Base-by-base conservation (phyloP, 2,329 filamentous ascomycete genomes). In the Talaromyces sp. region DNA sequence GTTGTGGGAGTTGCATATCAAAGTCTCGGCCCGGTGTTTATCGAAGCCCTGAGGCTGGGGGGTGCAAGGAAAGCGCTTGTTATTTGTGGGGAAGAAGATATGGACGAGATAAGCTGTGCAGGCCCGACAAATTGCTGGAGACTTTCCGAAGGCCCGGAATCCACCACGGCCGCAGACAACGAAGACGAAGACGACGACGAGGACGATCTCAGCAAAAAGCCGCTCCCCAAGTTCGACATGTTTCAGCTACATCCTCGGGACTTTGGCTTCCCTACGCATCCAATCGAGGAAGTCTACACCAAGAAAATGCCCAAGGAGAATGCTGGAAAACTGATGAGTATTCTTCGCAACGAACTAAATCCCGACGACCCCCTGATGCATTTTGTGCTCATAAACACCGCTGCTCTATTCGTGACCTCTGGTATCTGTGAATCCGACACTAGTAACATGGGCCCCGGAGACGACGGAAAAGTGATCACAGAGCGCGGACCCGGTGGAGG, bases 101-200 rank as follows among this genome's bases (percentile, higher is more conserved):
- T 99, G 31, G 94, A 99, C 72, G 94, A 99, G 78, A 85, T 99
- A 63, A 94, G 90, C 68, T 97, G 93, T 67, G 94, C 93, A 1
- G 93, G 94, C 0, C 82, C 82, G 38, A 96, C 92, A 2, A 87
- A 90, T 69, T 96, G 92, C 82, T 99, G 94, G 94, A 86, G 86
- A 76, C 77, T 97, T 27, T 79, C 79, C 5, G 81, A 83, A 63
- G 75, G 79, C 56, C 70, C 77, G 1, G 81, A 81, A 69, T 73
- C 80, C 4, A 46, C 41, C 14, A 21, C 41, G 19, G 3, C n/a
- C 10, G 38, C 38, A 9, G 51, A 53, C 43, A 55, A 59, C 1
- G 51, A 57, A 3, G 70, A 72, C 19, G 72, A 83, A 58, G 78
- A 82, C 54, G 75, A 77, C 54, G 72, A 73, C 53, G 69, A 75